A percentile compares a stretch with the other conserved stretches of the same genome.
Evolutionary conservation across 495 filamentous ascomycete species (phyloP).

Genomic region (Penicillium longicatenatum): DNA sequence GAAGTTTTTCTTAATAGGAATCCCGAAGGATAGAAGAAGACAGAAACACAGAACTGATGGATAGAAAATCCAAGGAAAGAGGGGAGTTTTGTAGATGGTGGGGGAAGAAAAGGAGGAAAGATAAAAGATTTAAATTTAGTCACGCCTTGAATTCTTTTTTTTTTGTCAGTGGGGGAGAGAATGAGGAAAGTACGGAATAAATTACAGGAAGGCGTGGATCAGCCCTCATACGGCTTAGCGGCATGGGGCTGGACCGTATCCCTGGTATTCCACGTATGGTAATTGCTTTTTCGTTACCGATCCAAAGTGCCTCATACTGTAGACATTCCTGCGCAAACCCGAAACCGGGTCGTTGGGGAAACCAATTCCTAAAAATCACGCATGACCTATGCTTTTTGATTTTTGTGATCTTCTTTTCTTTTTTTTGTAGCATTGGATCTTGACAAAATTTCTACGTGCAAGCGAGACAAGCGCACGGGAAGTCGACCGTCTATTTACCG

Average conservation of each 20-base stretch:
- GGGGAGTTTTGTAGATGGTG: constrained; percentile 31
- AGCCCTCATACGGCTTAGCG: constrained; percentile 13
- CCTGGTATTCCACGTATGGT: background rate
- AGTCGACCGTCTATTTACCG: constrained; percentile 4
- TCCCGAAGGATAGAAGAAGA: constrained; percentile 24
- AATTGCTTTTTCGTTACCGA: background rate
- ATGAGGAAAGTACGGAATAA: background rate
- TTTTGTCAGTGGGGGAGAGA: constrained; percentile 4
- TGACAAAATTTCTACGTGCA: background rate
- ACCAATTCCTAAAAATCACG: constrained; percentile 20
- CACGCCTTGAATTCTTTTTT: constrained; percentile 24
- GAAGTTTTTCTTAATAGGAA: constrained; percentile 10
- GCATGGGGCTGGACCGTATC: constrained; percentile 12
- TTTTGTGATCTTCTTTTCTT: too few species aligned
- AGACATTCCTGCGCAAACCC: constrained; percentile 24
- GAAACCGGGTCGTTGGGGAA: constrained; percentile 33
- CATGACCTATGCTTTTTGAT: constrained; percentile 2
- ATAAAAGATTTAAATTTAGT: constrained; percentile 41
- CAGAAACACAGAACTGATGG: constrained; percentile 23
- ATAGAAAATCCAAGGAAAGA: constrained; percentile 28
- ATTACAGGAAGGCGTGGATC: constrained; percentile 7
- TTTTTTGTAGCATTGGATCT: background rate
- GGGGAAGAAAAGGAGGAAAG: constrained; percentile 16
- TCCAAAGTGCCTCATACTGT: constrained; percentile 23
- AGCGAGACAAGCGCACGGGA: constrained; percentile 14